Evolutionary conservation across 1,139 yeast species (phyloP).

Genomic region (Trichomonascaceae sp.): DNA sequence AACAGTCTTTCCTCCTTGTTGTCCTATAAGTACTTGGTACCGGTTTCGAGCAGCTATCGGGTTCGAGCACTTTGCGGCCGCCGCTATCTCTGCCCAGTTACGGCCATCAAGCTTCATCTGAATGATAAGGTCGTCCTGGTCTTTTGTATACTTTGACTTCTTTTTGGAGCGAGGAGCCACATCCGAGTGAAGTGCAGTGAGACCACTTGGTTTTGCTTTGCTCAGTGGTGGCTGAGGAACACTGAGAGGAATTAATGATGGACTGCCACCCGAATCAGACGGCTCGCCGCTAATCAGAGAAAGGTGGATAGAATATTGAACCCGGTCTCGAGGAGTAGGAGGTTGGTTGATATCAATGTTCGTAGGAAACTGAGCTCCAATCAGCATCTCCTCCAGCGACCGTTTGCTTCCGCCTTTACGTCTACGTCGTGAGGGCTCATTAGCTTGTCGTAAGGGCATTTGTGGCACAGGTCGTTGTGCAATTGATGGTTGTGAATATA

Average conservation of each 20-base stretch:
- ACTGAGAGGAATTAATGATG: constrained; percentile 15
- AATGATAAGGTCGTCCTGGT: constrained; percentile 57
- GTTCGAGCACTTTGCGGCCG: constrained; percentile 49
- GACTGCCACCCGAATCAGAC: constrained; percentile 7
- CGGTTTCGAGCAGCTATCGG: constrained; percentile 66
- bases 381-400: constrained; percentile 19
- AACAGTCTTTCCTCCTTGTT: constrained; percentile 64
- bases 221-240: constrained; percentile 26
- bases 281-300: constrained; percentile 1
- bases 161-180: constrained; percentile 42
- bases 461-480: background rate
- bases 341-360: constrained; percentile 7
- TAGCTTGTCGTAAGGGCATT: constrained; percentile 1
- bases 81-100: constrained; percentile 67
- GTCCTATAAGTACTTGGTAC: constrained; percentile 72
- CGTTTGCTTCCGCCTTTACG: constrained; percentile 19
- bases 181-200: constrained; percentile 24
- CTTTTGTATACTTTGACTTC: constrained; percentile 51
- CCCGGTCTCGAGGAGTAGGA: constrained; percentile 5
- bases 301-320: constrained; percentile 1
- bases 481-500: background rate
- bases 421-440: constrained; percentile 7
- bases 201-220: constrained; percentile 23
- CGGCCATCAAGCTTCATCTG: constrained; percentile 49
- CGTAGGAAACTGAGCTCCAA: constrained; percentile 17